Percentiles rank a stretch among this genome's conserved stretches.
phyloP scores from a whole-genome alignment of 1,139 yeast species.

The Debaryomyces singareniensis region DNA sequence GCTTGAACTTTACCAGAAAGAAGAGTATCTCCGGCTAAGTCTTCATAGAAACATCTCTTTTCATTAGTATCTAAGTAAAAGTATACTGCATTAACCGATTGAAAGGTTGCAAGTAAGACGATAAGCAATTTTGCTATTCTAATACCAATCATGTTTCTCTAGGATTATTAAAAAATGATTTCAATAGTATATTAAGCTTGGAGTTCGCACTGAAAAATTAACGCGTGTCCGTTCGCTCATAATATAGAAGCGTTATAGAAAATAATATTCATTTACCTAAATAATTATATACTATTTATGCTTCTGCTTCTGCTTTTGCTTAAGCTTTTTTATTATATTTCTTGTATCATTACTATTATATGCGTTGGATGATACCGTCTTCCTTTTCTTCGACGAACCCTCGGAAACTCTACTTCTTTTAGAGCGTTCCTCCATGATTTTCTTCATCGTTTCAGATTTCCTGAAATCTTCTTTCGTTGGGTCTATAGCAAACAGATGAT shows the following conservation, averaged over 20 bases:
- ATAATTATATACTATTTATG: constrained; percentile 1
- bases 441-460: constrained; percentile 81
- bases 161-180: background rate
- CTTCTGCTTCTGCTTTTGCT: constrained; percentile 9
- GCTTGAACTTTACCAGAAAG: constrained; percentile 43
- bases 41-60: constrained; percentile 42
- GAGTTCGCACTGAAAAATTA: constrained; percentile 2
- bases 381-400: constrained; percentile 9
- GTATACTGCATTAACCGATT: constrained; percentile 29
- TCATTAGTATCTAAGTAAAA: constrained; percentile 42
- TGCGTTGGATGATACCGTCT: constrained; percentile 4
- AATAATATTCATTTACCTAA: background rate
- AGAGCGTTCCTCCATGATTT: constrained; percentile 68
- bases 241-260: too few species aligned
- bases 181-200: constrained; percentile 1
- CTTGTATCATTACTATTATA: constrained; percentile 9
- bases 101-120: constrained; percentile 11
- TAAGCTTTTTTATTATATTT: constrained; percentile 21
- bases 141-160: background rate
- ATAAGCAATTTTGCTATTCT: constrained; percentile 3
- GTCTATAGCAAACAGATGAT: constrained; percentile 87
- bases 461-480: constrained; percentile 86
- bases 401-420: constrained; percentile 33
- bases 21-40: constrained; percentile 35
- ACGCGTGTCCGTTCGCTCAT: constrained; percentile 10